Evolutionary conservation across 1,284 basidiomycete species (phyloP).

Genomic region (Puccinia polysora): DNA sequence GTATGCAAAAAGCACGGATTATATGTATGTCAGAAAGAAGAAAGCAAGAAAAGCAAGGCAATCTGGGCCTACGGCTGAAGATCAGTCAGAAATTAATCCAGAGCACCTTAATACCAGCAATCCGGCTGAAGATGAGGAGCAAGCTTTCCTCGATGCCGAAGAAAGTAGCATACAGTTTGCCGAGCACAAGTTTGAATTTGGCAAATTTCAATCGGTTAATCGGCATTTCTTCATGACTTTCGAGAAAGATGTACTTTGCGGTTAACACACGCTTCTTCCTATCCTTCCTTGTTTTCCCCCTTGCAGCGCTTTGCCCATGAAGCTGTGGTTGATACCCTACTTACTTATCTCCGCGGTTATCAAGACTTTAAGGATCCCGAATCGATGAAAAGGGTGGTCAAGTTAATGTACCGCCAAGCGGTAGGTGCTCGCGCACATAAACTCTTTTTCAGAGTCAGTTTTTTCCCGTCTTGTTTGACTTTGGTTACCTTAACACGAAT

Average conservation of each 20-base stretch:
- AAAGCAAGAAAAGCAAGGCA: conserved; percentile 56
- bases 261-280: conserved; percentile 18
- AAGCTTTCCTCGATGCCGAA: conserved; percentile 59
- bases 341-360: conserved; percentile 74
- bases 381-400: conserved; percentile 77
- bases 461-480: not conserved
- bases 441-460: conserved; percentile 80
- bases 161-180: conserved; percentile 59
- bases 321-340: conserved; percentile 72
- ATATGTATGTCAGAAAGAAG: conserved; percentile 73
- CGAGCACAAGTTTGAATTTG: conserved; percentile 83
- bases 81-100: conserved; percentile 47
- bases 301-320: conserved; percentile 73
- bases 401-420: conserved; percentile 78
- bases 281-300: conserved; percentile 6
- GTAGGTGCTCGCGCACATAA: conserved; percentile 83
- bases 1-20: conserved; percentile 68
- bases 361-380: conserved; percentile 72
- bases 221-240: conserved; percentile 35
- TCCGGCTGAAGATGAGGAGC: conserved; percentile 54
- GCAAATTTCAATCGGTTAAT: conserved; percentile 75
- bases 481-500: no score
- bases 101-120: conserved; percentile 25
- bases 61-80: conserved; percentile 52
- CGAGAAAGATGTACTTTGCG: not conserved